These are phyloP conservation scores for Penicillium herquei DNA, from an alignment of 495 filamentous ascomycete genomes.

Conservation along the genomic window DNA sequence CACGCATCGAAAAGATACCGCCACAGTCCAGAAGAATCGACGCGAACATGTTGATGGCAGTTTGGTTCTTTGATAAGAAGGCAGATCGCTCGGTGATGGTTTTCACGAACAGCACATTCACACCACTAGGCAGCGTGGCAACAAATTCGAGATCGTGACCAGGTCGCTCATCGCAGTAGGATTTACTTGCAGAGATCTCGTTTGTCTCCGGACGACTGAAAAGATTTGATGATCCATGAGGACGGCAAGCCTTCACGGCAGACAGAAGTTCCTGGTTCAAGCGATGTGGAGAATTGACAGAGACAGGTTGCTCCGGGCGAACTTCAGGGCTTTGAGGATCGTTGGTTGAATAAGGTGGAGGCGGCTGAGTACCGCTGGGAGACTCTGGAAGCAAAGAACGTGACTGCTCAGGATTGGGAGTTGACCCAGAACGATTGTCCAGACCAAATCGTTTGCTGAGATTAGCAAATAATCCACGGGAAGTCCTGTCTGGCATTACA, in stretches of 20 bases:
- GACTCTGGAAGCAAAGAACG: slow-evolving; percentile 22
- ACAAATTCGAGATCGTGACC: slow-evolving; percentile 77
- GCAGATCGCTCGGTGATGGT: slow-evolving; percentile 45
- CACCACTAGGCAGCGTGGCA: slow-evolving; percentile 65
- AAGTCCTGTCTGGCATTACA: slow-evolving; percentile 32
- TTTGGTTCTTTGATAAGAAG: slow-evolving; percentile 63
- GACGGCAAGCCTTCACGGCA: slow-evolving; percentile 77
- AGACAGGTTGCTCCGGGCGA: slow-evolving; percentile 37
- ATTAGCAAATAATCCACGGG: slow-evolving; percentile 60
- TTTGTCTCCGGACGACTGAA: slow-evolving; percentile 70
- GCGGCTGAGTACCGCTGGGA: slow-evolving; percentile 37
- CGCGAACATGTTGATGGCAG: slow-evolving; percentile 68
- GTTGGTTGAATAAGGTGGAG: slow-evolving; percentile 42
- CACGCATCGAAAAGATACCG: slow-evolving; percentile 63
- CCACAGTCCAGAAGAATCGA: slow-evolving; percentile 66
- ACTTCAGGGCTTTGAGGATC: slow-evolving; percentile 32
- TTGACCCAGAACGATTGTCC: slow-evolving; percentile 39
- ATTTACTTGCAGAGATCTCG: slow-evolving; percentile 76
- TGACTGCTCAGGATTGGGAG: slow-evolving; percentile 24
- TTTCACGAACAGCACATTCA: slow-evolving; percentile 70
- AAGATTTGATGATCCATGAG: slow-evolving; percentile 69
- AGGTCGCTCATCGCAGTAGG: slow-evolving; percentile 83
- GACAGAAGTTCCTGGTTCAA: slow-evolving; percentile 64
- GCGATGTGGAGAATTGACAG: slow-evolving; percentile 48
- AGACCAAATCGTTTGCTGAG: slow-evolving; percentile 65